Percentiles rank a stretch among this genome's conserved stretches.
Conservation (phyloP, 768 basidiomycete species). For the Cystobasidium onofrii region DNA sequence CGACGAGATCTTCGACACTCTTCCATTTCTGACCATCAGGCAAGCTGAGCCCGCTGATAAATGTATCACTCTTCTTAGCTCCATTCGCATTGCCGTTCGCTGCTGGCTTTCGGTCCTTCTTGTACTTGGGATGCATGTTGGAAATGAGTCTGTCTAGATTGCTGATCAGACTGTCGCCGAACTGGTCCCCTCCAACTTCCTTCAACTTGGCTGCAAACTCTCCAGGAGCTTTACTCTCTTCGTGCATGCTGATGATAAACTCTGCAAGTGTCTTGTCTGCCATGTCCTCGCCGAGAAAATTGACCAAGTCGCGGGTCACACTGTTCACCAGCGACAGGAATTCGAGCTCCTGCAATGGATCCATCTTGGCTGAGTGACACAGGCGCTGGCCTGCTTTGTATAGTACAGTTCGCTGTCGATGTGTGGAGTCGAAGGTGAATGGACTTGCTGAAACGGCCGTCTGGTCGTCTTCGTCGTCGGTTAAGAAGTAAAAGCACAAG, state of each 20-base stretch:
- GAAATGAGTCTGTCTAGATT: conserved; percentile 91
- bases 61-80: conserved; percentile 43
- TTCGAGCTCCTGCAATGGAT: conserved; percentile 85
- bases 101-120: conserved; percentile 51
- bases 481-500: not conserved
- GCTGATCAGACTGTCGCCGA: conserved; percentile 82
- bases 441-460: not conserved
- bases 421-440: not conserved
- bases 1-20: conserved; percentile 78
- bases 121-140: conserved; percentile 89
- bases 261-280: conserved; percentile 91
- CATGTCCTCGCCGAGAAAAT: conserved; percentile 43
- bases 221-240: conserved; percentile 64
- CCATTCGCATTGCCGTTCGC: conserved; percentile 39
- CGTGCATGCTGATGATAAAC: conserved; percentile 85
- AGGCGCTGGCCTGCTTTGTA: not conserved
- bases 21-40: conserved; percentile 65
- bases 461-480: not conserved
- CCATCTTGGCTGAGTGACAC: conserved; percentile 10
- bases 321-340: conserved; percentile 80
- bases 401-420: not conserved
- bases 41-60: conserved; percentile 51
- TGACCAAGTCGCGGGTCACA: conserved; percentile 65
- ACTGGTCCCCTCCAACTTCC: conserved; percentile 63
- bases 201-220: conserved; percentile 74